Conservation (phyloP, 2,329 filamentous ascomycete species). For the Xylariaceae sp. region DNA sequence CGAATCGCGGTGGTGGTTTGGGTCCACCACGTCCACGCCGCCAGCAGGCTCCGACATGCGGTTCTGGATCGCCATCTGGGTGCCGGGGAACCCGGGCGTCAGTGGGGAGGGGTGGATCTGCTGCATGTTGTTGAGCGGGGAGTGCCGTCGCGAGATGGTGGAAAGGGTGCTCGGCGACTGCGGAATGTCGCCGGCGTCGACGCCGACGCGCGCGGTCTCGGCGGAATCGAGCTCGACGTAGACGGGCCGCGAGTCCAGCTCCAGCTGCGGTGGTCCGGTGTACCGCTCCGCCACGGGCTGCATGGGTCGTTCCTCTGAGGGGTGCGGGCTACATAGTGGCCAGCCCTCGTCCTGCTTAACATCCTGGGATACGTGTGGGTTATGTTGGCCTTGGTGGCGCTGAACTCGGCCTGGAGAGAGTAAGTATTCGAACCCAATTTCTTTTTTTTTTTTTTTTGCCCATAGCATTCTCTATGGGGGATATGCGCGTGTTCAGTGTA, state of each 20-base stretch:
- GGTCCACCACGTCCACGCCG: not conserved
- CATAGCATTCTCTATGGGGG: no score
- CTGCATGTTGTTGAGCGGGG: not conserved
- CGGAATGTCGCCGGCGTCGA: not conserved
- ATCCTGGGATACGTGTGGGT: not conserved
- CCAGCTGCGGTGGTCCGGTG: not conserved
- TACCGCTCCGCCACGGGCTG: no score
- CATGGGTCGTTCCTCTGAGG: no score
- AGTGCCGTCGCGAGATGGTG: not conserved
- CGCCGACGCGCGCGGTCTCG: constrained; percentile 7
- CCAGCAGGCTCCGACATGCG: constrained; percentile 12
- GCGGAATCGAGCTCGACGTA: constrained; percentile 32
- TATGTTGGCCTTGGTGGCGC: not conserved
- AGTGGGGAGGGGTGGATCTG: constrained; percentile 26
- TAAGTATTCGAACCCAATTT: no score
- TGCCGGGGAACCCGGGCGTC: constrained; percentile 27
- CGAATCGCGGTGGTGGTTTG: constrained; percentile 3
- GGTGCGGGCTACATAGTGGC: constrained; percentile 1
- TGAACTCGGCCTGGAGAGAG: constrained; percentile 8
- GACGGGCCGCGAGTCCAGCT: constrained; percentile 17
- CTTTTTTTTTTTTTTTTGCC: no score
- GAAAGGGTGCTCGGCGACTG: not conserved
- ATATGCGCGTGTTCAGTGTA: no score
- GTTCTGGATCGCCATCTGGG: constrained; percentile 22
- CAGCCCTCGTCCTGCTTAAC: constrained; percentile 13